A percentile compares a stretch with the other conserved stretches of the same genome.
phyloP scores from a whole-genome alignment of 2,329 filamentous ascomycete species.

The Botrytis elliptica region DNA sequence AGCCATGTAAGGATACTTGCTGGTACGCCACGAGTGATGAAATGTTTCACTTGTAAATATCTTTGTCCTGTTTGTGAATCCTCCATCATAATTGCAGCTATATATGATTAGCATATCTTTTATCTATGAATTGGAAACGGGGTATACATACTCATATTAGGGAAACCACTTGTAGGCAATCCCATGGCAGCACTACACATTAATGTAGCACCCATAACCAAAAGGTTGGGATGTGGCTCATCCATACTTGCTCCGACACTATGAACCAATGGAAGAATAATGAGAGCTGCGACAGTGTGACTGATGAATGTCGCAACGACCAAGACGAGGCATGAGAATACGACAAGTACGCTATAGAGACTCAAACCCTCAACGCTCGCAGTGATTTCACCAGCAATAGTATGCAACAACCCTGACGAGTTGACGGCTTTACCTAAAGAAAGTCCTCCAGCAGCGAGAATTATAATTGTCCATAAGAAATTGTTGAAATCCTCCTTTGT shows the following conservation, averaged over 20 bases:
- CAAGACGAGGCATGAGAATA: slow-evolving; percentile 80
- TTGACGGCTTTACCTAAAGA: slow-evolving; percentile 93
- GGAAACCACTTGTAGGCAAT: slow-evolving; percentile 91
- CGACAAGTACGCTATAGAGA: slow-evolving; percentile 80
- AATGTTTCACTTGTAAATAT: slow-evolving; percentile 90
- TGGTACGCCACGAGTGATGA: slow-evolving; percentile 89
- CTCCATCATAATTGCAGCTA: slow-evolving; percentile 99
- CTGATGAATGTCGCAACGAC: slow-evolving; percentile 97
- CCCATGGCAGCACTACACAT: slow-evolving; percentile 99
- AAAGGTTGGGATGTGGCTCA: slow-evolving; percentile 85
- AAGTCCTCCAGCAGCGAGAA: slow-evolving; percentile 89
- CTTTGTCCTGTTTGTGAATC: slow-evolving; percentile 85
- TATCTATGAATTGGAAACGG: neutral
- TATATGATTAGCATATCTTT: slow-evolving; percentile 25
- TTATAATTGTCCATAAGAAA: slow-evolving; percentile 99
- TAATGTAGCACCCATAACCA: slow-evolving; percentile 91
- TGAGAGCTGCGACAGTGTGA: slow-evolving; percentile 93
- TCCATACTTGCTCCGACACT: slow-evolving; percentile 84
- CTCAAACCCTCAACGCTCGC: slow-evolving; percentile 71
- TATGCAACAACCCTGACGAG: slow-evolving; percentile 86
- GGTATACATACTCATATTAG: slow-evolving; percentile 92
- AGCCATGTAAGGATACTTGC: slow-evolving; percentile 77
- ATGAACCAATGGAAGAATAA: slow-evolving; percentile 86
- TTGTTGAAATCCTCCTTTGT: slow-evolving; percentile 99
- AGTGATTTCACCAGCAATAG: slow-evolving; percentile 78